These are phyloP conservation scores for Russula lepida DNA, from an alignment of 768 basidiomycete species.

Conservation along the genomic window DNA sequence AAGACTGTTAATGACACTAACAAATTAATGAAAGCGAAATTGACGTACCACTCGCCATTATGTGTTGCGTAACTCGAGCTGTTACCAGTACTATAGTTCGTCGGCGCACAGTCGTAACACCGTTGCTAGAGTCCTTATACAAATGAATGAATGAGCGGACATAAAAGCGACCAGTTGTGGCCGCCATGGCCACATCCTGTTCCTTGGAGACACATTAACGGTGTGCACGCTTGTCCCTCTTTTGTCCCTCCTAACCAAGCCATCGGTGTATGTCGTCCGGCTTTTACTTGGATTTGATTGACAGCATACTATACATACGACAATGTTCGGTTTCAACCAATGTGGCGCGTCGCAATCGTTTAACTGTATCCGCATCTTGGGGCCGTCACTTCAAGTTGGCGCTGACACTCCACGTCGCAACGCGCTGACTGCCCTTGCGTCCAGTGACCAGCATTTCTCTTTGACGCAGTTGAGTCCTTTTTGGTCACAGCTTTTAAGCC, in stretches of 20 bases:
- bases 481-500: not conserved
- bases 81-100: too few species aligned
- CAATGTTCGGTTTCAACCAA: too few species aligned
- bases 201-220: not conserved
- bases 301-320: too few species aligned
- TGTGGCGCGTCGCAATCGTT: too few species aligned
- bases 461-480: not conserved
- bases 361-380: too few species aligned
- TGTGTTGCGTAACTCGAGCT: not conserved
- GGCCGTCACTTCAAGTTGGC: too few species aligned
- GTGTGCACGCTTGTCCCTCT: too few species aligned
- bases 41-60: constrained; percentile 3
- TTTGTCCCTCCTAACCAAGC: too few species aligned
- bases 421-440: not conserved
- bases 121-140: not conserved
- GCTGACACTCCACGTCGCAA: not conserved
- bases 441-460: not conserved
- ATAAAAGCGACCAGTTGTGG: constrained; percentile 1
- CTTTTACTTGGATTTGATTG: not conserved
- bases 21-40: not conserved
- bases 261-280: not conserved
- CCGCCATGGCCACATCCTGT: not conserved
- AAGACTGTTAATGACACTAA: not conserved
- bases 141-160: not conserved
- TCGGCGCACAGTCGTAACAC: not conserved